Evolutionary conservation across 192 early-diverging fungal species (phyloP), one percentile per base, ranked within the genome.

Genomic region (Jimgerdemannia flammicorona): DNA sequence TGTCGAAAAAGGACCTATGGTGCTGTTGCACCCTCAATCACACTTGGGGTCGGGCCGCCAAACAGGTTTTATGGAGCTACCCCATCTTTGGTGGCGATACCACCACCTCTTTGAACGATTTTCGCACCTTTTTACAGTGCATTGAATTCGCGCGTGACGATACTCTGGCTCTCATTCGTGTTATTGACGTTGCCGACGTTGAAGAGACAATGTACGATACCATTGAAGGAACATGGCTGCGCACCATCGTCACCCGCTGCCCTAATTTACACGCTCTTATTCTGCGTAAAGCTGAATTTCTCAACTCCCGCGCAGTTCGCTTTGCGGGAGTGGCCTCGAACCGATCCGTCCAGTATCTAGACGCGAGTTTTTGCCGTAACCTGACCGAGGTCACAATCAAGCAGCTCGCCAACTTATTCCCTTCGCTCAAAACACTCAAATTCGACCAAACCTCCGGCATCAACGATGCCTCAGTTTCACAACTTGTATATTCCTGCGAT

Each of bases 201-300:
- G 29, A 68, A 68, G 67, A 68, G 18, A 68, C 67, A 41, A 40
- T 68, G 19, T 68, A 68, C 67, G 67, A 68, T 1, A 68, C 29
- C 40, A 41, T 68, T 18, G 67, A 68, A 4, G 67, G 2, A 41
- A 68, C 19, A 20, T 68, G 67, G 67, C 67, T 68, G 7, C 67
- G 19, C 40, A 68, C 19, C 29, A 40, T 68, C 19, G 9, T 68
- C 29, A 68, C 67, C 9, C 67, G 40, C 9, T 68, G 19, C 29
- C 67, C 67, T 10, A 9, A 10, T 9, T 6, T 18, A 4, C 67
- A 68, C 9, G 6, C 67, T 20, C 40, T 68, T 20, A 19, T 40
- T 18, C 18, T 68, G 7, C 67, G 67, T 68, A 41, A 41, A 19
- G 19, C 29, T 19, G 67, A 68, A 9, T 68, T 68, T 18, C 67